phyloP scores from a whole-genome alignment of 2,329 filamentous ascomycete genomes.

The Bertia moriformis region DNA sequence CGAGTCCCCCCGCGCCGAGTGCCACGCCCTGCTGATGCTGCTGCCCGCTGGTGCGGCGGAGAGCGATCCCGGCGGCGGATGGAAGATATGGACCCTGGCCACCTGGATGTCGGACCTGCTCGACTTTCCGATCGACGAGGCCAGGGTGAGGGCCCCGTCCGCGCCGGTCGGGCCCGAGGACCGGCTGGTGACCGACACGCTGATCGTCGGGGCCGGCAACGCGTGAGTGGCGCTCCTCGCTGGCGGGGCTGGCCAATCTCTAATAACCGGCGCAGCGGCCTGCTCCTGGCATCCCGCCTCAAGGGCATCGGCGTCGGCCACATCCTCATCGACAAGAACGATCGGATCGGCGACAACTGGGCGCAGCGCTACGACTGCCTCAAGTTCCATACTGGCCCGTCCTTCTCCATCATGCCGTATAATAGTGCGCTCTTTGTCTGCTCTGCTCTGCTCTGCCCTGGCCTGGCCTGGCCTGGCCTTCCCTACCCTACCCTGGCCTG shows the following conservation, averaged over 20 bases:
- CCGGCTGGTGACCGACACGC: background rate
- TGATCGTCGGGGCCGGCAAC: background rate
- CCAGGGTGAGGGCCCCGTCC: background rate
- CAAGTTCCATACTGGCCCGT: background rate
- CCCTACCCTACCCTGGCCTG: too few species aligned
- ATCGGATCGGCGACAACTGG: background rate
- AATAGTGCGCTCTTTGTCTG: background rate
- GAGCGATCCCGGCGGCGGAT: too few species aligned
- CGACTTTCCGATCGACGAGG: background rate
- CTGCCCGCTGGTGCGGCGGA: too few species aligned
- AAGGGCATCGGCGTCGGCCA: background rate
- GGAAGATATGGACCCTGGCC: background rate
- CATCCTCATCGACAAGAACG: background rate
- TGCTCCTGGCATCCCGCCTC: background rate
- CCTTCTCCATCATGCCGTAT: background rate
- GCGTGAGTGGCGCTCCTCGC: background rate
- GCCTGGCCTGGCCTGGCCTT: too few species aligned
- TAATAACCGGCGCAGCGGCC: background rate
- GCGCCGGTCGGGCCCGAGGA: background rate
- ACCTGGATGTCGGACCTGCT: background rate
- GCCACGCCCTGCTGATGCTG: too few species aligned
- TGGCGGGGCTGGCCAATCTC: background rate
- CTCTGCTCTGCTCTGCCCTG: background rate
- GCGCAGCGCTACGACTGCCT: background rate
- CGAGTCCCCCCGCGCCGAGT: too few species aligned